Base-by-base conservation (phyloP, 768 basidiomycete species). In the Xerocomus potaroensis region DNA sequence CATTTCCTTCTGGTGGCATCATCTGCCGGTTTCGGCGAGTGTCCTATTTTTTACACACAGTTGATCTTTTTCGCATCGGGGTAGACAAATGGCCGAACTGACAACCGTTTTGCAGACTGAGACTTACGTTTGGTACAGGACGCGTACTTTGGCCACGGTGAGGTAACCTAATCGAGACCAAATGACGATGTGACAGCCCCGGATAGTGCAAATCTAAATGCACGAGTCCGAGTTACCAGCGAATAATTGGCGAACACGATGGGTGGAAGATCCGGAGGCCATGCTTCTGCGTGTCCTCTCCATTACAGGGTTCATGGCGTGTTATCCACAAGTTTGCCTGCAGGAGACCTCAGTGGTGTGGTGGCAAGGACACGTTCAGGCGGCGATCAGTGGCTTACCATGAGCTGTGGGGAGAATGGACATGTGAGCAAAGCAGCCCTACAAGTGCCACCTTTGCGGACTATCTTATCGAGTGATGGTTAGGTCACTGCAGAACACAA, bases 271-370 rank as follows among this genome's bases (percentile, higher is more conserved):
- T 62, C 59, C 60, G 60, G 36, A 39, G 41, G 54, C 40, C 57
- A 35, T 60, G 54, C 39, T 2, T 14, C 23, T 41, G 49, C 37
- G 24, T 59, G 45, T 39, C 44, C 40, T 47, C 43, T 45, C 38
- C 38, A 38, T 45, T 45, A 29, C 27, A 39, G 31, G 18, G 41
- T 23, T 44, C 43, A 29, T 47, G 31, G 41, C 52, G 49, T 62
- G 59, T 45, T 37, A n/a, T 44, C 53, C 53, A 51, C 49, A 50
- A 59, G 60, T 49, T 42, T 59, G 56, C 58, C 50, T 60, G 58
- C 60, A 59, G 60, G 58, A 48, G 19, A 47, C 40, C 22, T 43
- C 37, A 12, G 43, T 41, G 38, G n/a, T n/a, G n/a, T n/a, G n/a
- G 49, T 48, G 41, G 46, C 48, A 43, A 31, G 29, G 50, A 34